Percentiles rank a stretch among this genome's conserved stretches.
These are phyloP conservation scores for Microcyclospora tardicrescens DNA, from an alignment of 2,329 filamentous ascomycete genomes.

Conservation along the genomic window DNA sequence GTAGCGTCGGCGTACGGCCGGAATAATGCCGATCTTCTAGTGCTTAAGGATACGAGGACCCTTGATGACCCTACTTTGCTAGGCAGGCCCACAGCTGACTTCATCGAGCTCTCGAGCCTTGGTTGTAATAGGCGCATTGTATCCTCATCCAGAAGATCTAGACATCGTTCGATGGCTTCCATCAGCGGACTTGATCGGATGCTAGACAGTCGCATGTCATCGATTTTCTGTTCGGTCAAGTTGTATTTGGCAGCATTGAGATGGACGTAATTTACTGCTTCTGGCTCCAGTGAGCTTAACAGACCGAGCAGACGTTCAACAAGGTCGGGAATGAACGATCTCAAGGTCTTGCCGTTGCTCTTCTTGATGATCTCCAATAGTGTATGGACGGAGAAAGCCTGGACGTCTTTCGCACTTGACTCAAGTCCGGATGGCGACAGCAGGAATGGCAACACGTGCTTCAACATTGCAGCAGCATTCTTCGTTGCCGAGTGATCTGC, in stretches of 20 bases:
- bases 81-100: conserved; percentile 75
- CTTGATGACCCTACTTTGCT: conserved; percentile 86
- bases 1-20: conserved; percentile 63
- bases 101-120: conserved; percentile 64
- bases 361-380: conserved; percentile 84
- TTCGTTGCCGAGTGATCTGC: conserved; percentile 54
- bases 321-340: conserved; percentile 69
- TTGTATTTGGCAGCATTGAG: conserved; percentile 75
- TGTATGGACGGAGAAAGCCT: conserved; percentile 64
- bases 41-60: conserved; percentile 72
- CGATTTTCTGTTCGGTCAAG: conserved; percentile 76
- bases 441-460: conserved; percentile 78
- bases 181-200: conserved; percentile 81
- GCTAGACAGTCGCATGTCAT: conserved; percentile 68
- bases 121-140: conserved; percentile 66
- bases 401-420: conserved; percentile 76
- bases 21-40: conserved; percentile 63
- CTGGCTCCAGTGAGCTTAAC: conserved; percentile 76
- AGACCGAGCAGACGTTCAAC: conserved; percentile 69
- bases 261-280: conserved; percentile 84
- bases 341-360: conserved; percentile 58
- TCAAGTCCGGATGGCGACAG: conserved; percentile 81
- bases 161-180: conserved; percentile 77
- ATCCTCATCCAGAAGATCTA: conserved; percentile 66
- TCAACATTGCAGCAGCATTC: conserved; percentile 65